Evolutionary conservation across 306 rosid genomes (phyloP), one percentile per base, ranked within the genome.

Genomic region (Sesbania bispinosa): DNA sequence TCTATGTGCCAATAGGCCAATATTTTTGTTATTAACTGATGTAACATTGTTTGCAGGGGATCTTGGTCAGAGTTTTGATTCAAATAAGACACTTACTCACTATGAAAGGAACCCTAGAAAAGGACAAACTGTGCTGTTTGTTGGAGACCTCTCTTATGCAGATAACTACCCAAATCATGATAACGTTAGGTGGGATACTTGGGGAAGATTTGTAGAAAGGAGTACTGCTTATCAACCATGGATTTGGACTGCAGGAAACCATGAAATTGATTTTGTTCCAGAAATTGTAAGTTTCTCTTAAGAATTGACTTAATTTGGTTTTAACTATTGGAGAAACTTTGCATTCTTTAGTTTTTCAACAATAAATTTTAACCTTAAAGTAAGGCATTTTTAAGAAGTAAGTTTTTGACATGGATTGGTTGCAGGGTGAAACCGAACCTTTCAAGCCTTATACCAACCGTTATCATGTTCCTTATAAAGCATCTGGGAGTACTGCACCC

Each of bases 241-340:
- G 98, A 88, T 93, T 76, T 93, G 98, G 96, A 90, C 97, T 6
- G 85, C 90, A 23, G 98, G 97, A 39, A 93, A 93, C 78, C 97
- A 93, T 75, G 98, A 90, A 78, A 21, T 93, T 55, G 92, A 87
- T 80, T 90, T 79, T 77, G 88, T 30, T 43, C 97, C 97, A 15
- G 79, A 86, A 75, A 78, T 93, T 38, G 98, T 90, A 71, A 87
- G 88, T 29, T 26, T 84, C 63, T 43, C 18, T 9, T 27, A 7
- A 41, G 14, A 53, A 29, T 58, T 62, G 4, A 8, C 58, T 54
- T 21, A 26, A 18, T 24, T 29, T 30, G n/a, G 10, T 60, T 46
- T 42, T 15, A 16, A 63, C 46, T 3, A 2, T 50, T 36, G 46
- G 62, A 54, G 46, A 62, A 23, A 45, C 35, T 16, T 45, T 16